These are phyloP conservation scores for Alternaria sp. DNA, from an alignment of 2,329 filamentous ascomycete species.

Conservation along the genomic window DNA sequence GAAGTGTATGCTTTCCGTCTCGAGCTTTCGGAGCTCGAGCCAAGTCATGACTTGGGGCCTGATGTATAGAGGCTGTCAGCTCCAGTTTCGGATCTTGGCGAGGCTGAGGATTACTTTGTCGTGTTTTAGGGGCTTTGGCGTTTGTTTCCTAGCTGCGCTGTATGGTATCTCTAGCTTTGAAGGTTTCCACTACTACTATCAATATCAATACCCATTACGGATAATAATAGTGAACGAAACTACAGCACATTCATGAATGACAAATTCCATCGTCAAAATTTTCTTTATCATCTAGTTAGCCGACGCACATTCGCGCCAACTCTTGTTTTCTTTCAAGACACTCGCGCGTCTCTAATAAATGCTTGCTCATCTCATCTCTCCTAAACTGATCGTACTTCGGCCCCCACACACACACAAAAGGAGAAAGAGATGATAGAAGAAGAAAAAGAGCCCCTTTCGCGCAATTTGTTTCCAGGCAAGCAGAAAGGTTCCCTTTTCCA, in stretches of 20 bases:
- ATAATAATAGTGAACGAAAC: neutral
- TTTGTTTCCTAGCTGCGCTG: neutral
- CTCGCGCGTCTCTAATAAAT: no score
- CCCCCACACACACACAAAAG: no score
- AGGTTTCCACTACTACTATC: neutral
- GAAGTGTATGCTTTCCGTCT: neutral
- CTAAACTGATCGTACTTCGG: neutral
- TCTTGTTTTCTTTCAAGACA: neutral
- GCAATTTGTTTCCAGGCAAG: slow-evolving; percentile 9
- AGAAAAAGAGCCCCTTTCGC: neutral
- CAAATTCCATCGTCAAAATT: neutral
- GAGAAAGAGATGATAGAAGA: no score
- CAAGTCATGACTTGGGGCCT: neutral
- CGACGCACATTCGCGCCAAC: neutral
- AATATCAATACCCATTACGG: neutral
- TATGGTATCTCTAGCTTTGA: neutral
- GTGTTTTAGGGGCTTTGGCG: neutral
- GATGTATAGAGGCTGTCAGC: neutral
- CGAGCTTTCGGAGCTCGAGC: neutral
- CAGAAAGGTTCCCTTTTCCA: neutral
- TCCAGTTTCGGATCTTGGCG: neutral
- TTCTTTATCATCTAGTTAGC: neutral
- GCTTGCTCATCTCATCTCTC: no score
- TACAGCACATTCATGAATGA: neutral
- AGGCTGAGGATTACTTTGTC: slow-evolving; percentile 3